These are phyloP conservation scores for Apiotrichum siamense DNA, from an alignment of 1,284 basidiomycete genomes.

Conservation along the genomic window DNA sequence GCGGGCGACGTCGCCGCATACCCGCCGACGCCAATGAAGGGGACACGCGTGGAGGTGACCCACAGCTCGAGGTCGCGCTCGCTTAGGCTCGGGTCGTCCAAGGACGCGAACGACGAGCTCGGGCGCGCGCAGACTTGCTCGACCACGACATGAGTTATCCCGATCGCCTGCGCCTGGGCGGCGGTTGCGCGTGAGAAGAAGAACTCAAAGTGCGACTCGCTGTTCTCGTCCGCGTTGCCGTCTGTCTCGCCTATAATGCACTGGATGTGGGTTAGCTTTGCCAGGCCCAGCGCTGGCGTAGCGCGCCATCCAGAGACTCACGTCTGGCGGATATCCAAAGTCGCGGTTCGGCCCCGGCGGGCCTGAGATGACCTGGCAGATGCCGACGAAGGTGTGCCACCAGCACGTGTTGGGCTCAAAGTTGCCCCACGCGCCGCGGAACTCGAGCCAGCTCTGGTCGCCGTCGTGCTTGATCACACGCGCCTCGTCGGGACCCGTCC, in stretches of 20 bases:
- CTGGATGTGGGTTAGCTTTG: too few relatives aligned
- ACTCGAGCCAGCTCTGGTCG: conserved; percentile 37
- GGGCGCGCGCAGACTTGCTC: conserved; percentile 37
- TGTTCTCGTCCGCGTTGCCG: neutral
- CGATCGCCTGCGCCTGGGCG: conserved; percentile 7
- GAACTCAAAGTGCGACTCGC: conserved; percentile 25
- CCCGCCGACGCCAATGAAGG: conserved; percentile 15
- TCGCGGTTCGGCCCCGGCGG: conserved; percentile 39
- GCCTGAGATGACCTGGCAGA: conserved; percentile 39
- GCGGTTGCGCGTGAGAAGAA: conserved; percentile 21
- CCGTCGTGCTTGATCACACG: conserved; percentile 23
- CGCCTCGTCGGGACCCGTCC: conserved; percentile 22
- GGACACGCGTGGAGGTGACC: conserved; percentile 2
- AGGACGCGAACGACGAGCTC: conserved; percentile 11
- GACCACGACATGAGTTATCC: conserved; percentile 27
- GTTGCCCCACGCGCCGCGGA: conserved; percentile 38
- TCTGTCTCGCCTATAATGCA: conserved; percentile 28
- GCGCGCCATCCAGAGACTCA: conserved; percentile 10
- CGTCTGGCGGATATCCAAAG: conserved; percentile 34
- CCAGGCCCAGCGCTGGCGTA: neutral
- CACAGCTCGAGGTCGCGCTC: conserved; percentile 6
- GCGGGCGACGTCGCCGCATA: conserved; percentile 19
- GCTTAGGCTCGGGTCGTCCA: neutral
- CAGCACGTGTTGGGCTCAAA: conserved; percentile 36
- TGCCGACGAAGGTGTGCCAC: conserved; percentile 33